phyloP scores from a whole-genome alignment of 2,329 filamentous ascomycete species.

The Alternaria tenuissima region DNA sequence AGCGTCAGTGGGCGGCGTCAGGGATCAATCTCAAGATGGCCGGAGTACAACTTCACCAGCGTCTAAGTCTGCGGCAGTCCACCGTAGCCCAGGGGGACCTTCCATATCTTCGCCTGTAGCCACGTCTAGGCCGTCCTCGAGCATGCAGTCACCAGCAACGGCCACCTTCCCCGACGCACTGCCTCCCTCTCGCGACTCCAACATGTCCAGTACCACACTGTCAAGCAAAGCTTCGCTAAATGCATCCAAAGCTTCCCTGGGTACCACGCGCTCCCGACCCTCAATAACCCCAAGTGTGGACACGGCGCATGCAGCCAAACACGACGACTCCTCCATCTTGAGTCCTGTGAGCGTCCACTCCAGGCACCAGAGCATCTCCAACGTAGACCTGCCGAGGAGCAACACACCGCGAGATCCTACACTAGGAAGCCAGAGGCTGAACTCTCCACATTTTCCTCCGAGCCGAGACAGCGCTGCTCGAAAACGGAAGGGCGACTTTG shows the following conservation, averaged over 20 bases:
- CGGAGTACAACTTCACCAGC: conserved; percentile 23
- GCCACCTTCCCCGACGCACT: conserved; percentile 47
- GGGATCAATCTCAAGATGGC: conserved; percentile 55
- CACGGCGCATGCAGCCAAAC: conserved; percentile 23
- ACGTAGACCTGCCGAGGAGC: conserved; percentile 29
- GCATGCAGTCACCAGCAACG: conserved; percentile 51
- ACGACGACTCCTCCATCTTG: conserved; percentile 38
- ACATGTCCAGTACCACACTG: conserved; percentile 37
- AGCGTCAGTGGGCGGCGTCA: conserved; percentile 78
- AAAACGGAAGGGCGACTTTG: conserved; percentile 33
- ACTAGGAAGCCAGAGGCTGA: conserved; percentile 16
- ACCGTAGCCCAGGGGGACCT: conserved; percentile 37
- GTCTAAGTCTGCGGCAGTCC: conserved; percentile 21
- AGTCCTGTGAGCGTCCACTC: conserved; percentile 39
- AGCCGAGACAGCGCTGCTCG: conserved; percentile 30
- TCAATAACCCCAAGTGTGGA: conserved; percentile 37
- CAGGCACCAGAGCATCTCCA: conserved; percentile 29
- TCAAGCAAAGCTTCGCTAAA: conserved; percentile 45
- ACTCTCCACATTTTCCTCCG: conserved; percentile 31
- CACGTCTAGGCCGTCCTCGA: conserved; percentile 47
- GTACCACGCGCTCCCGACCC: conserved; percentile 40
- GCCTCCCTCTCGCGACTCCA: conserved; percentile 48
- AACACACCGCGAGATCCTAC: conserved; percentile 27
- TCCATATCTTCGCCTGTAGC: conserved; percentile 48
- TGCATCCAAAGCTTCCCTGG: conserved; percentile 5